Conservation (phyloP, 2,329 filamentous ascomycete genomes). For the Plectosphaerella plurivora region DNA sequence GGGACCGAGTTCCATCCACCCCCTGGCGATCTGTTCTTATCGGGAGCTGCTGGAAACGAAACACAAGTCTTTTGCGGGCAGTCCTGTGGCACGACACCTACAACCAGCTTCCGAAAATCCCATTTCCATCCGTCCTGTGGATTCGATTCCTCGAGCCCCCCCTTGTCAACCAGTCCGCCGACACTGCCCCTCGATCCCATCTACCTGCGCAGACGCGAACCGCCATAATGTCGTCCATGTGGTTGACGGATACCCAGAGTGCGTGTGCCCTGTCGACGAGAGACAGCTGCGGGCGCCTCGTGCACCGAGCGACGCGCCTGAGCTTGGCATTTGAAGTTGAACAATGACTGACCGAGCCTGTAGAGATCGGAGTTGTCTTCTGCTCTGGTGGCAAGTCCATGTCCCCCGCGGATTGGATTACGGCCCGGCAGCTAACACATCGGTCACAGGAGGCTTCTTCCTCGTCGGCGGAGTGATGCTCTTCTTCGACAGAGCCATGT, state of each 20-base stretch:
- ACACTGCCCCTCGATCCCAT: neutral
- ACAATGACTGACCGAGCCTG: constrained; percentile 23
- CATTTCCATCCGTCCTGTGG: no score
- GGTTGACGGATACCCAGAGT: constrained; percentile 96
- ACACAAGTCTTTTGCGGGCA: neutral
- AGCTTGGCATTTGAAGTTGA: neutral
- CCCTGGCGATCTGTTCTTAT: constrained; percentile 14
- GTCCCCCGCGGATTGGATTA: constrained; percentile 1
- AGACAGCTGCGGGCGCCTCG: constrained; percentile 40
- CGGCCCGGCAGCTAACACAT: neutral
- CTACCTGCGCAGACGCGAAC: neutral
- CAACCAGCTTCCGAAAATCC: neutral
- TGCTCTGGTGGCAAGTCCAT: constrained; percentile 84
- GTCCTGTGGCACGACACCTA: neutral
- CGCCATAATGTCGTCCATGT: constrained; percentile 77
- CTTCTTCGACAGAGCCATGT: constrained; percentile 98
- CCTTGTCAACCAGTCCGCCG: no score
- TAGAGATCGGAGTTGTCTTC: constrained; percentile 96
- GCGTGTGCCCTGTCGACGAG: constrained; percentile 30
- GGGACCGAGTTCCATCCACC: neutral
- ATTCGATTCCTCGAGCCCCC: neutral
- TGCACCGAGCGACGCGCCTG: neutral
- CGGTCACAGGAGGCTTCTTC: constrained; percentile 81
- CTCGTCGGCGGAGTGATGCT: constrained; percentile 89
- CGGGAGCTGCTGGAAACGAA: constrained; percentile 1